phyloP scores from a whole-genome alignment of 495 filamentous ascomycete genomes.

The Penicillium ucsense region DNA sequence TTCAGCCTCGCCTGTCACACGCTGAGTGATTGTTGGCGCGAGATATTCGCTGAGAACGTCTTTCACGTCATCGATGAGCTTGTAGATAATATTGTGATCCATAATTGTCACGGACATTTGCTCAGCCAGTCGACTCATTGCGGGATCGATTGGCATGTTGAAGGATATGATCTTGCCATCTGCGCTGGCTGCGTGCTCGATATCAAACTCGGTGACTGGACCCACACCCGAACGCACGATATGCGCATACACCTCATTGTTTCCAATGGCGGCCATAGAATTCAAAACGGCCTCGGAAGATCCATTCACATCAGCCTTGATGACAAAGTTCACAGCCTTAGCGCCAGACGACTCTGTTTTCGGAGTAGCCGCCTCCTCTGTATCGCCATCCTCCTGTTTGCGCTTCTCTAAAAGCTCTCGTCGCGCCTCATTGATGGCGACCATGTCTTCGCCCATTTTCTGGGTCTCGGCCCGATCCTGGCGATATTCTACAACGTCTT shows the following conservation, averaged over 20 bases:
- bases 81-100: conserved; percentile 89
- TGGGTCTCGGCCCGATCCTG: conserved; percentile 50
- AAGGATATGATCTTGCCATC: conserved; percentile 72
- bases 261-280: conserved; percentile 64
- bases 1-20: conserved; percentile 82
- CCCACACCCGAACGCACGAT: conserved; percentile 73
- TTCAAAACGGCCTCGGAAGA: conserved; percentile 85
- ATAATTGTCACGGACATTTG: conserved; percentile 61
- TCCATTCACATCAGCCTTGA: conserved; percentile 90
- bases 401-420: conserved; percentile 51
- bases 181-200: conserved; percentile 72
- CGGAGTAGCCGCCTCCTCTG: conserved; percentile 11
- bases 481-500: conserved; percentile 69
- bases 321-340: conserved; percentile 64
- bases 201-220: conserved; percentile 72
- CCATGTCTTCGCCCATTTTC: conserved; percentile 58
- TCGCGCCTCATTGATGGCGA: conserved; percentile 65
- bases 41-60: conserved; percentile 57
- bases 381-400: conserved; percentile 35
- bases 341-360: conserved; percentile 38
- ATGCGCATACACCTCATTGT: conserved; percentile 67
- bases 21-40: conserved; percentile 49
- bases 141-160: conserved; percentile 61
- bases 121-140: conserved; percentile 62
- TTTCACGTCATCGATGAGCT: conserved; percentile 74